Conservation (phyloP, 2,329 filamentous ascomycete genomes). For the Bretziella fagacearum region DNA sequence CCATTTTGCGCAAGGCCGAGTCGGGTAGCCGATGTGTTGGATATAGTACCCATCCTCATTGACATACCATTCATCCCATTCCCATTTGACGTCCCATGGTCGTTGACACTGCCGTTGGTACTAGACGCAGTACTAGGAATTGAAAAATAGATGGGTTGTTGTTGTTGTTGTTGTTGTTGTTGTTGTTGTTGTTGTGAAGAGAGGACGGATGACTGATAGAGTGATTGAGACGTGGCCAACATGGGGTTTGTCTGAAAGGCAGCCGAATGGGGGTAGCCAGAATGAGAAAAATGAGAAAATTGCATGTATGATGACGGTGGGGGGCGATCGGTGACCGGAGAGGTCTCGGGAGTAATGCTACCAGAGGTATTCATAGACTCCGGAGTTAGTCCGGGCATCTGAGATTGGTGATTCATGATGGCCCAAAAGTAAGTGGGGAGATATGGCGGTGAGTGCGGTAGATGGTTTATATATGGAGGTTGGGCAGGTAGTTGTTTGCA, state of each 20-base stretch:
- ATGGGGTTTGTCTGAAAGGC: background rate
- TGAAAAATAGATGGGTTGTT: background rate
- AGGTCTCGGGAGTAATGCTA: slow-evolving; percentile 6
- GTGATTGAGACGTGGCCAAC: background rate
- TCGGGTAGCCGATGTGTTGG: background rate
- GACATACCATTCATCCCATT: too few relatives aligned
- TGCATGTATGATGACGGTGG: slow-evolving; percentile 3
- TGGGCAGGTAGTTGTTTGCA: too few relatives aligned
- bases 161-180: too few relatives aligned
- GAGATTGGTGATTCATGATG: slow-evolving; percentile 11
- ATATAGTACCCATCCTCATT: background rate
- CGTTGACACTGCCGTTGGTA: background rate
- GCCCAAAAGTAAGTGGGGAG: too few relatives aligned
- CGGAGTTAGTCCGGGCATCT: slow-evolving; percentile 1
- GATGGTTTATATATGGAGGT: too few relatives aligned
- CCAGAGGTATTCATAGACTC: slow-evolving; percentile 1
- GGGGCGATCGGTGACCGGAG: slow-evolving; percentile 6
- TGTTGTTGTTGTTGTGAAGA: background rate
- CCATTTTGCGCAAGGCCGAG: background rate
- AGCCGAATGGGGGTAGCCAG: background rate
- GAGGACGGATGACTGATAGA: background rate
- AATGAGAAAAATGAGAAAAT: background rate
- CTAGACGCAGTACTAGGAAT: background rate
- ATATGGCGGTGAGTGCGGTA: too few relatives aligned
- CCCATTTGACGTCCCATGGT: background rate